Conservation (phyloP, 306 rosid species). For the Sechiopsis laciniata region DNA sequence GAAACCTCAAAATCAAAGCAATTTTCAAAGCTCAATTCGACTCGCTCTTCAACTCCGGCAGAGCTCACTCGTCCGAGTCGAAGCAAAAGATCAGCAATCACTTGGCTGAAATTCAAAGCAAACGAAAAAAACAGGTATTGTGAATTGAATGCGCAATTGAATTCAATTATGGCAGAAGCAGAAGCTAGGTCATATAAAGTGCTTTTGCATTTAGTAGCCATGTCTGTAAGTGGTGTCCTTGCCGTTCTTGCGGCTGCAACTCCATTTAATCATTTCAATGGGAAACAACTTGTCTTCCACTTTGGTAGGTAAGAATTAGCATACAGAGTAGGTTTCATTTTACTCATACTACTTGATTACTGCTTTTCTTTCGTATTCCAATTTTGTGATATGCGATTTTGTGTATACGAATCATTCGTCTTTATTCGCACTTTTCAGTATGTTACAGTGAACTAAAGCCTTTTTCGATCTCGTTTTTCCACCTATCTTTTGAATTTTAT, state of each 20-base stretch:
- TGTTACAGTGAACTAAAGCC: neutral
- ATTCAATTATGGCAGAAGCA: constrained; percentile 3
- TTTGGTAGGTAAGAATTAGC: neutral
- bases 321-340: no score
- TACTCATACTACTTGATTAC: neutral
- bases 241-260: no score
- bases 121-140: neutral
- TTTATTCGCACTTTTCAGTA: constrained; percentile 2
- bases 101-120: neutral
- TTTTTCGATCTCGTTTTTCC: neutral
- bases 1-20: neutral
- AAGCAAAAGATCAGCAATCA: neutral
- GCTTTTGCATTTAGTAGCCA: constrained; percentile 12
- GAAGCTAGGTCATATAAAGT: neutral
- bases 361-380: neutral
- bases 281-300: constrained; percentile 19
- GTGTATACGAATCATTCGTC: neutral
- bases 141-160: neutral
- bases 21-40: neutral
- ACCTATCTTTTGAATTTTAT: neutral
- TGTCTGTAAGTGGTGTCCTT: neutral
- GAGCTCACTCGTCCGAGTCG: neutral
- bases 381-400: neutral
- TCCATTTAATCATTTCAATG: constrained; percentile 15
- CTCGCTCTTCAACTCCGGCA: neutral